Evolutionary conservation across 495 filamentous ascomycete genomes (phyloP).

Genomic region (Chaetomium cochliodes): DNA sequence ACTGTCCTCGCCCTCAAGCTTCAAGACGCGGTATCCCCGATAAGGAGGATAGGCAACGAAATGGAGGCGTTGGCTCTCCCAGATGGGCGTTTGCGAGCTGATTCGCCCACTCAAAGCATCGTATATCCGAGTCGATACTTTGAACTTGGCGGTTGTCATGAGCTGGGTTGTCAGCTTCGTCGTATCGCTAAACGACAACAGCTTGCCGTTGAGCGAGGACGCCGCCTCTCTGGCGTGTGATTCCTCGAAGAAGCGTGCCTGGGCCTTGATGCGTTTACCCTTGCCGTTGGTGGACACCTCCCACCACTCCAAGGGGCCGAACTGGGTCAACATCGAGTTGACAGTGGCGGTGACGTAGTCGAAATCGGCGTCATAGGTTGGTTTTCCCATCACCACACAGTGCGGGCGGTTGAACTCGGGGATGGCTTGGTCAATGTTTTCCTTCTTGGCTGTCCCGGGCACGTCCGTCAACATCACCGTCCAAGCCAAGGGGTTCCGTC

Average conservation of each 20-base stretch:
- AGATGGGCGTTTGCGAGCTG: slow-evolving; percentile 31
- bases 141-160: slow-evolving; percentile 40
- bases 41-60: slow-evolving; percentile 34
- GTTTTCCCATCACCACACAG: slow-evolving; percentile 25
- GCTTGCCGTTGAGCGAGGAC: slow-evolving; percentile 23
- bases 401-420: slow-evolving; percentile 14
- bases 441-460: slow-evolving; percentile 20
- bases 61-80: slow-evolving; percentile 31
- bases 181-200: slow-evolving; percentile 26
- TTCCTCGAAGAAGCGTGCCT: slow-evolving; percentile 35
- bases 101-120: slow-evolving; percentile 38
- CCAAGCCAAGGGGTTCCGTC: slow-evolving; percentile 16
- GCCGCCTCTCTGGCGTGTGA: slow-evolving; percentile 37
- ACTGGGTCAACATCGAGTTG: slow-evolving; percentile 30
- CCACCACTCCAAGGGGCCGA: slow-evolving; percentile 39
- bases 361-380: slow-evolving; percentile 24
- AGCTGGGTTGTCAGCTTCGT: slow-evolving; percentile 35
- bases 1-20: slow-evolving; percentile 44
- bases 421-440: slow-evolving; percentile 25
- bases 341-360: slow-evolving; percentile 22
- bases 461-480: slow-evolving; percentile 33
- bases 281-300: slow-evolving; percentile 19
- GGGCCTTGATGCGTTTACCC: slow-evolving; percentile 36
- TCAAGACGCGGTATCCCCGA: slow-evolving; percentile 32
- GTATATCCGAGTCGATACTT: slow-evolving; percentile 37